Percentiles rank a stretch among this genome's conserved stretches.
Conservation (phyloP, 1,284 basidiomycete genomes). For the Ustilago sp. region DNA sequence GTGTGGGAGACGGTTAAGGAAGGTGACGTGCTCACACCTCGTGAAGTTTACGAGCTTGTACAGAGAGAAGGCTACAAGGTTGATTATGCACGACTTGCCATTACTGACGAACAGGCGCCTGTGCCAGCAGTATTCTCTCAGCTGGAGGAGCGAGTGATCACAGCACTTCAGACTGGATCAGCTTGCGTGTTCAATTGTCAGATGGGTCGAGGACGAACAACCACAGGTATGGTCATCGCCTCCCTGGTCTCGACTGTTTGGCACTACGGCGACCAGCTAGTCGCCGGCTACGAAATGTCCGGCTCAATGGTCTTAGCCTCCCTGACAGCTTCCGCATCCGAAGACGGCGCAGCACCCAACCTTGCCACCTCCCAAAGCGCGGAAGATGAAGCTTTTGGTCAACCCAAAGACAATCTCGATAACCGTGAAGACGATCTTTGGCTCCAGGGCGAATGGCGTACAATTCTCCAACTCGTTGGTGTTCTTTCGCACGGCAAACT, state of each 20-base stretch:
- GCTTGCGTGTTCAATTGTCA: constrained; percentile 68
- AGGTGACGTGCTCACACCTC: constrained; percentile 90
- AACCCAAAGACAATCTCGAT: constrained; percentile 57
- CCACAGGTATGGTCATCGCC: constrained; percentile 68
- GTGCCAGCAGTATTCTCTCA: constrained; percentile 67
- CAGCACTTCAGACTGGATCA: constrained; percentile 57
- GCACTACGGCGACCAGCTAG: constrained; percentile 57
- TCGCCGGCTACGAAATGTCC: constrained; percentile 37
- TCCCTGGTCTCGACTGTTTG: constrained; percentile 63
- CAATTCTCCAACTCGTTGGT: constrained; percentile 91
- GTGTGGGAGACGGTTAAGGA: constrained; percentile 86
- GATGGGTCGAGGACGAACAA: constrained; percentile 68
- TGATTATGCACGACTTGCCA: constrained; percentile 67
- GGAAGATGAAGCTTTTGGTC: constrained; percentile 42
- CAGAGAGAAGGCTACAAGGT: constrained; percentile 65
- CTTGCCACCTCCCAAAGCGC: not conserved
- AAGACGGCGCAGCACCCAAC: not conserved
- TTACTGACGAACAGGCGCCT: constrained; percentile 69
- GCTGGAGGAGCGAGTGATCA: constrained; percentile 63
- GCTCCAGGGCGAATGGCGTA: constrained; percentile 89
- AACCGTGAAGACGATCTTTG: constrained; percentile 69
- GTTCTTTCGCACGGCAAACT: constrained; percentile 89
- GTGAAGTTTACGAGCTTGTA: constrained; percentile 73
- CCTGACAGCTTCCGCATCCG: constrained; percentile 2
- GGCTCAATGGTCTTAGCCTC: constrained; percentile 30